Evolutionary conservation across 1,284 basidiomycete species (phyloP), one percentile per base, ranked within the genome.

Genomic region (Ceratobasidium papillatum): DNA sequence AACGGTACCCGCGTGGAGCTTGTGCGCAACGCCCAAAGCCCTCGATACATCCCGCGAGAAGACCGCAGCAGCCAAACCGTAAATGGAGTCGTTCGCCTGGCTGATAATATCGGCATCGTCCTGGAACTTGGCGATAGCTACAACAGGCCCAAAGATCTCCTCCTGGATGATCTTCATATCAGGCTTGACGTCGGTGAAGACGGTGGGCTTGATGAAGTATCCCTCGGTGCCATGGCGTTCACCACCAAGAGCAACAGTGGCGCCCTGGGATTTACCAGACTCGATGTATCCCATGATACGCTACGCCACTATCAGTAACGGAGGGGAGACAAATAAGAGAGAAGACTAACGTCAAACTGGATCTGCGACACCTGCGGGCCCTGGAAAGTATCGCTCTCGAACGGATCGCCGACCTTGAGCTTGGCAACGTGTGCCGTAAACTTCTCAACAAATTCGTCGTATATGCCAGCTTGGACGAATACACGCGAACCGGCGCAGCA

Each of bases 101-200:
- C 82, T 84, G 80, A 97, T 85, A 54, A 94, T 90, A 77, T 95
- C 93, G 41, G 82, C 84, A 78, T 91, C 90, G 71, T 89, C 85
- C 77, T 88, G 84, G 82, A 94, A 94, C 82, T 91, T 91, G 82
- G 91, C 87, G 14, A 94, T 83, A 12, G 74, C 76, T 3, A 88
- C 88, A 63, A 94, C 91, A 56, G 95, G 95, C 5, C 94, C 95
- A 80, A 96, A 95, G 80, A 96, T 95, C 84, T 98, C 96, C 84
- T 98, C 96, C 80, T 87, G 84, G 76, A 94, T 91, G 80, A 98
- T 97, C 84, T 88, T 91, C 92, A 96, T 95, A 76, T 91, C 86
- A 41, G 90, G 86, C 63, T 85, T 87, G 49, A 89, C 88, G 80
- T 95, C 86, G 51, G 91, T 91, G 87, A 97, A 97, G 82, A 97